Percentiles rank a stretch among this genome's conserved stretches.
Evolutionary conservation across 176 grass and related monocot species (phyloP).

Genomic region (Hordeum vulgare): DNA sequence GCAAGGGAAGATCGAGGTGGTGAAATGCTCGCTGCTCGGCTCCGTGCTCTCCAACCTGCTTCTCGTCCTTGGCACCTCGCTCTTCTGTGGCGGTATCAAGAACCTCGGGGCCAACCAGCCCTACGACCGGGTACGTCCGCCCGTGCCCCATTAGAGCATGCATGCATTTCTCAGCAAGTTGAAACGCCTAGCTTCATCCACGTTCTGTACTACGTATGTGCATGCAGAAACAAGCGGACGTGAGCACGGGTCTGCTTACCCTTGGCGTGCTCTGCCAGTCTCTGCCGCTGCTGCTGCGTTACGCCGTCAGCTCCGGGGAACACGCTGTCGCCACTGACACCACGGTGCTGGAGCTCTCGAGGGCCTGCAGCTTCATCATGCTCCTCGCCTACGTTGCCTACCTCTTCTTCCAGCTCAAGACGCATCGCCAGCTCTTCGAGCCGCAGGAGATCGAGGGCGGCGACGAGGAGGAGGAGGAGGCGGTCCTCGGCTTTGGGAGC

Average conservation of each 20-base stretch:
- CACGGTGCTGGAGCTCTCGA: conserved; percentile 55
- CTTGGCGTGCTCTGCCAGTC: conserved; percentile 79
- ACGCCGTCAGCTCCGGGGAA: conserved; percentile 34
- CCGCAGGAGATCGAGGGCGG: conserved; percentile 46
- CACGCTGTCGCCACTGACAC: conserved; percentile 21
- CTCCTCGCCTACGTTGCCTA: conserved; percentile 71
- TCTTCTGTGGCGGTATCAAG: conserved; percentile 68
- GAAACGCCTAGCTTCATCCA: not conserved
- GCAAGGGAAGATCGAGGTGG: conserved; percentile 71
- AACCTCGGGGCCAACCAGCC: conserved; percentile 53
- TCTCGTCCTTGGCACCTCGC: conserved; percentile 82
- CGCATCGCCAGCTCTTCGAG: conserved; percentile 81
- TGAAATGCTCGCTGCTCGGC: conserved; percentile 87
- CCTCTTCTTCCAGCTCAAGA: conserved; percentile 98
- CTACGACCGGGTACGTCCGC: conserved; percentile 45
- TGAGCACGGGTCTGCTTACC: conserved; percentile 63
- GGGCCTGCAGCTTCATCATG: conserved; percentile 80
- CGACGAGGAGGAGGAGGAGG: conserved; percentile 39
- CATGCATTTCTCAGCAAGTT: not conserved
- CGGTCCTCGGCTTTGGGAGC: conserved; percentile 49
- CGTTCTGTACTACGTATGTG: not conserved
- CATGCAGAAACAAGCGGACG: conserved; percentile 57
- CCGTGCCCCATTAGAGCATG: not conserved
- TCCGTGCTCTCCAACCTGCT: conserved; percentile 93
- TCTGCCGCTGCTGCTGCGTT: conserved; percentile 62